These are phyloP conservation scores for Arctium minus DNA, from an alignment of 129 eudicot genomes.

Conservation along the genomic window DNA sequence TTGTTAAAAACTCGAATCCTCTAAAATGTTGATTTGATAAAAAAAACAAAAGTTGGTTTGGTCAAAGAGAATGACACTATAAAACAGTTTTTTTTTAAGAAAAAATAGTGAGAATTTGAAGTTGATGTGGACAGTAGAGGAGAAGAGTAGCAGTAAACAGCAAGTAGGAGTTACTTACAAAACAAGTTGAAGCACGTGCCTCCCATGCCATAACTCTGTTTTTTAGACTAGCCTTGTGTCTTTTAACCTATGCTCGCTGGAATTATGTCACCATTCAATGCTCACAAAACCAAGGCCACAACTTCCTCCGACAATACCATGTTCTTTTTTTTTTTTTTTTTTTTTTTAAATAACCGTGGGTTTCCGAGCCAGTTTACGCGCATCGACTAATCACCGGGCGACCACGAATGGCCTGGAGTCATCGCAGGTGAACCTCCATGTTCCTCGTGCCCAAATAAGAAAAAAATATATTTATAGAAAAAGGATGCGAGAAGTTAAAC, in stretches of 20 bases:
- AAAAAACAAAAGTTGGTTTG: too few species aligned
- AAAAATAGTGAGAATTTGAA: not conserved
- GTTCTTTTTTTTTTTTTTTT: not conserved
- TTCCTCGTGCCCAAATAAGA: too few species aligned
- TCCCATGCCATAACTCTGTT: conserved; percentile 30
- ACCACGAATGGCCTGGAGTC: too few species aligned
- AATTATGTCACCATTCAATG: conserved; percentile 19
- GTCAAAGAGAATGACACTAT: too few species aligned
- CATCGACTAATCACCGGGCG: too few species aligned
- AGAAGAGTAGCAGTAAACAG: not conserved
- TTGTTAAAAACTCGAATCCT: too few species aligned
- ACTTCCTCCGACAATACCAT: conserved; percentile 31
- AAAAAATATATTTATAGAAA: too few species aligned
- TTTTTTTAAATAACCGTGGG: not conserved
- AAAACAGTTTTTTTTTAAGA: too few species aligned
- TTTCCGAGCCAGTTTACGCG: too few species aligned
- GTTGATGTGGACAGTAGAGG: not conserved
- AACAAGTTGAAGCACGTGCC: conserved; percentile 23
- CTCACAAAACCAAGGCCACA: conserved; percentile 16
- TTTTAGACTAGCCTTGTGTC: conserved; percentile 17
- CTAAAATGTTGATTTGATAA: too few species aligned
- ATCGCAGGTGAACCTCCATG: too few species aligned
- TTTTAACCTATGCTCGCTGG: conserved; percentile 6
- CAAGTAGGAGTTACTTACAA: not conserved
- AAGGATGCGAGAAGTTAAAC: too few species aligned